Conservation (phyloP, 1,284 basidiomycete species). For the Puccinia brachypodii region DNA sequence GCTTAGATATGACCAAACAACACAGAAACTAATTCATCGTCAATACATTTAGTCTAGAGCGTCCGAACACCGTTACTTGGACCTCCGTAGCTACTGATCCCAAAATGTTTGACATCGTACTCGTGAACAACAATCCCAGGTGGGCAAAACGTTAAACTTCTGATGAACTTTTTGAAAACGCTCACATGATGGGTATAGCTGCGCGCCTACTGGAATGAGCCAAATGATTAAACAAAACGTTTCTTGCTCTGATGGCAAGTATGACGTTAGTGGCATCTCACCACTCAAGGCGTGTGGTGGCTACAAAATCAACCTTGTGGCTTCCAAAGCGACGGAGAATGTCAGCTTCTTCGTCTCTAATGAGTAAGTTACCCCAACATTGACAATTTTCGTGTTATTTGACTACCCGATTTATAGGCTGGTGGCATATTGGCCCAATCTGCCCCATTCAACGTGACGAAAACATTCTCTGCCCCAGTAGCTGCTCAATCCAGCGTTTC, state of each 20-base stretch:
- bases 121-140: neutral
- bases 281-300: neutral
- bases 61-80: neutral
- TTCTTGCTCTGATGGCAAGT: neutral
- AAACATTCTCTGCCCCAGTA: neutral
- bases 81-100: neutral
- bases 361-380: too few relatives aligned
- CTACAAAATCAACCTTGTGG: neutral
- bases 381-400: too few relatives aligned
- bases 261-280: neutral
- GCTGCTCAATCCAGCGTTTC: too few relatives aligned
- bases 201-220: neutral
- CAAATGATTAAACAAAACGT: neutral
- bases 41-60: neutral
- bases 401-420: neutral
- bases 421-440: neutral
- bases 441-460: neutral
- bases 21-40: neutral
- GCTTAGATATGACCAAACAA: neutral
- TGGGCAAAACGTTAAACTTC: neutral
- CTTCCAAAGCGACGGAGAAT: neutral
- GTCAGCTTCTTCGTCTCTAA: neutral
- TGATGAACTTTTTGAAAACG: neutral
- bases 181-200: neutral
- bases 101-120: neutral